phyloP scores from a whole-genome alignment of 1,284 basidiomycete genomes.

The Leccinum pachyderme region DNA sequence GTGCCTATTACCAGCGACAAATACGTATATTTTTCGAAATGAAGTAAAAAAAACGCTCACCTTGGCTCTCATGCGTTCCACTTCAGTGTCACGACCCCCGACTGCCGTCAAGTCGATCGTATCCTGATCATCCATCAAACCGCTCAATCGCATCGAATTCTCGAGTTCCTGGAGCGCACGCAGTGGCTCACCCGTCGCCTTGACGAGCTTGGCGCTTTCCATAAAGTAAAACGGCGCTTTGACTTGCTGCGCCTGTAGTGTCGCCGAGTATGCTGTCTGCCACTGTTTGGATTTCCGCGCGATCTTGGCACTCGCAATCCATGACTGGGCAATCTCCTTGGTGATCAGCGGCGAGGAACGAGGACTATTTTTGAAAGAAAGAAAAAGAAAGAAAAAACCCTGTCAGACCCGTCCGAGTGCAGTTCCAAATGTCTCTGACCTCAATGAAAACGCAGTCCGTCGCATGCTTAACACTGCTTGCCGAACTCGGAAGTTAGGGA shows the following conservation, averaged over 20 bases:
- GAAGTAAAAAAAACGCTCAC: constrained; percentile 37
- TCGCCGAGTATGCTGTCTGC: constrained; percentile 97
- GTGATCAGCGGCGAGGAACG: constrained; percentile 40
- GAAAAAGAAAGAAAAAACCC: no score
- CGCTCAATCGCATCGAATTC: constrained; percentile 62
- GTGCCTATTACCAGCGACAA: constrained; percentile 52
- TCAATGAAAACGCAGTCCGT: constrained; percentile 79
- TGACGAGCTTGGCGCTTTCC: constrained; percentile 88
- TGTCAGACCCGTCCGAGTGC: constrained; percentile 9
- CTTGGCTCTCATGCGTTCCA: constrained; percentile 67
- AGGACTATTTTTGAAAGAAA: constrained; percentile 21
- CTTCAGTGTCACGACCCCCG: constrained; percentile 48
- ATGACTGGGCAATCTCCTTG: constrained; percentile 75
- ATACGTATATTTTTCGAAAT: neutral
- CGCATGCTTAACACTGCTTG: constrained; percentile 92
- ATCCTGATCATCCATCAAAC: constrained; percentile 40
- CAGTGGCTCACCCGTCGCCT: constrained; percentile 78
- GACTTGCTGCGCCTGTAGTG: constrained; percentile 85
- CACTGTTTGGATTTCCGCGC: constrained; percentile 93
- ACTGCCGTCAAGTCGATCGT: constrained; percentile 54
- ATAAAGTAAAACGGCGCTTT: constrained; percentile 82
- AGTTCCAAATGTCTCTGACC: constrained; percentile 43
- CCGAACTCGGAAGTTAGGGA: constrained; percentile 89
- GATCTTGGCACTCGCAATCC: constrained; percentile 93
- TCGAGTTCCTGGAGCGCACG: constrained; percentile 90